phyloP scores from a whole-genome alignment of 306 rosid species.

The Cicer chorassanicum region DNA sequence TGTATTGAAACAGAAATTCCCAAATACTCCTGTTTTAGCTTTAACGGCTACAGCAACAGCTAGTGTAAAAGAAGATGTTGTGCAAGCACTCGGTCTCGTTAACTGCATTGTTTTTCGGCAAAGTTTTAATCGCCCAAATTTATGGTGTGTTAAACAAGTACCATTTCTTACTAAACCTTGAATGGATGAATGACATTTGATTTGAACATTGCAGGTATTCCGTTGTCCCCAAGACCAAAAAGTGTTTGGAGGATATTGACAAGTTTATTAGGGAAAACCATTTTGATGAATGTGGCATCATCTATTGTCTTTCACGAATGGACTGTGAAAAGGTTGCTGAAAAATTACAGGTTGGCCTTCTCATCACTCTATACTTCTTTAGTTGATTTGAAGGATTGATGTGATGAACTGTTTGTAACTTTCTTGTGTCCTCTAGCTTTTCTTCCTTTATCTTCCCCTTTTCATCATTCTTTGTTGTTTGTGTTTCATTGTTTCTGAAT shows the following conservation, averaged over 20 bases:
- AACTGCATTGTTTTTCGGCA: conserved; percentile 94
- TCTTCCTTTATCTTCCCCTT: neutral
- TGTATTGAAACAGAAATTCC: conserved; percentile 92
- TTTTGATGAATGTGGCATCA: conserved; percentile 92
- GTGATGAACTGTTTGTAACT: conserved; percentile 6
- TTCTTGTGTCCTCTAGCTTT: conserved; percentile 37
- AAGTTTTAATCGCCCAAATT: conserved; percentile 98
- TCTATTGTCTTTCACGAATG: conserved; percentile 97
- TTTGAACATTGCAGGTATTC: conserved; percentile 71
- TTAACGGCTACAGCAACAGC: conserved; percentile 99
- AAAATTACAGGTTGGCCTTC: conserved; percentile 78
- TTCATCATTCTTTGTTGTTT: conserved; percentile 32
- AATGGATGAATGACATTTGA: conserved; percentile 36
- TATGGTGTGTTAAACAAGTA: conserved; percentile 57
- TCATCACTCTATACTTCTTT: conserved; percentile 25
- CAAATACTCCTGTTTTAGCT: conserved; percentile 92
- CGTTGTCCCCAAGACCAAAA: conserved; percentile 85
- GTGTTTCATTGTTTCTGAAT: conserved; percentile 32
- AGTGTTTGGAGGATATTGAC: conserved; percentile 91
- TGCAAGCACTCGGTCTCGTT: conserved; percentile 94
- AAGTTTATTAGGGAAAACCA: conserved; percentile 85
- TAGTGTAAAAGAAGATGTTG: conserved; percentile 98
- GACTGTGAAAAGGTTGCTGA: conserved; percentile 98
- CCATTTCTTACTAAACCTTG: conserved; percentile 29
- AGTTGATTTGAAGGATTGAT: conserved; percentile 34